phyloP scores from a whole-genome alignment of 345 rosid genomes.

The Arabis alpina region DNA sequence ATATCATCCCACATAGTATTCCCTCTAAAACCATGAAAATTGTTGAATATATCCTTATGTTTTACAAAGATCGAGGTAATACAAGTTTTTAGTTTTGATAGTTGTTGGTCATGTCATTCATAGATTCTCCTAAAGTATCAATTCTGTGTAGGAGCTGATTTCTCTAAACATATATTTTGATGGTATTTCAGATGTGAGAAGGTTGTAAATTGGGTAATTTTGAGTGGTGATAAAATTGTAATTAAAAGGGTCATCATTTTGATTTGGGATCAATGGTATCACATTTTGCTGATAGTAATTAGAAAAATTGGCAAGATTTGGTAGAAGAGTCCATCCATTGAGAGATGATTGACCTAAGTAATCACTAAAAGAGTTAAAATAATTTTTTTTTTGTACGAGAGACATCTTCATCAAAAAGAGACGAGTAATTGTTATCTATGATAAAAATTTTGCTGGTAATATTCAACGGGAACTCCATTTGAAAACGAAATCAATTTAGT shows the following conservation, averaged over 20 bases:
- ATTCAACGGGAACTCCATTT: background rate
- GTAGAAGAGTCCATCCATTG: background rate
- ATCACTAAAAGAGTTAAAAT: background rate
- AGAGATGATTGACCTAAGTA: background rate
- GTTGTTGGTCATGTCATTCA: background rate
- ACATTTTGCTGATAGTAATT: background rate
- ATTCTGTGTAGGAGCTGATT: background rate
- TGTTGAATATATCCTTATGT: background rate
- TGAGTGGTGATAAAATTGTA: background rate
- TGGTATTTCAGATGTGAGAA: background rate
- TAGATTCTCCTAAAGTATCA: background rate
- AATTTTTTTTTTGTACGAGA: background rate
- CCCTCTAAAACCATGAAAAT: background rate
- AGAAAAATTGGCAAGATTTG: background rate
- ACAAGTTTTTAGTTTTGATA: background rate
- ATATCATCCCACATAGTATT: background rate
- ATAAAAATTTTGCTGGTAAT: background rate
- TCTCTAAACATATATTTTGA: background rate
- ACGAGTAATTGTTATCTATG: background rate
- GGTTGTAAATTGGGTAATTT: background rate
- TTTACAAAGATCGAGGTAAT: background rate
- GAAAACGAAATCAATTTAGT: background rate
- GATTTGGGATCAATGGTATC: background rate
- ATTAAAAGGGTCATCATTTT: background rate
- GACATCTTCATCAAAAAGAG: background rate